Conservation (phyloP, 2,329 filamentous ascomycete species). For the Trichoderma koningiopsis region DNA sequence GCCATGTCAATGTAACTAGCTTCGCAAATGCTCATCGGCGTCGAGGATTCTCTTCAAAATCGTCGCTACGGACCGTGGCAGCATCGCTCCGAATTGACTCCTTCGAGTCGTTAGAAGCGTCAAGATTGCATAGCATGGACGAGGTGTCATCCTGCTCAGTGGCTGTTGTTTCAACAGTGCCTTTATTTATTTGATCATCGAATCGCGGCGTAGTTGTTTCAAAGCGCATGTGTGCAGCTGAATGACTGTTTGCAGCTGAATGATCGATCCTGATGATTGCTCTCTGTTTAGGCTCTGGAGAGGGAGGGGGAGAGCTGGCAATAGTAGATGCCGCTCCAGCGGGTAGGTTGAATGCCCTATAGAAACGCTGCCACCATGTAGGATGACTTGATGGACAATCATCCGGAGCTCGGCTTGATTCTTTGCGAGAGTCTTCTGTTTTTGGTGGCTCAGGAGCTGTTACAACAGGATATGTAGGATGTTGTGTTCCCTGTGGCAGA, state of each 20-base stretch:
- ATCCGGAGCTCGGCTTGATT: background rate
- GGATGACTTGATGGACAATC: slow-evolving; percentile 28
- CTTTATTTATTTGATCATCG: background rate
- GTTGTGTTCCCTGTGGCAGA: slow-evolving; percentile 1
- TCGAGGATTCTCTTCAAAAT: slow-evolving; percentile 33
- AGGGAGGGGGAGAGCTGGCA: slow-evolving; percentile 34
- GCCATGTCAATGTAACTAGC: background rate
- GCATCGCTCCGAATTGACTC: slow-evolving; percentile 35
- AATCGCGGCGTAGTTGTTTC: background rate
- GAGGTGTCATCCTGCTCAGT: background rate
- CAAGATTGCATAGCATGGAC: background rate
- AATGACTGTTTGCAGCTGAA: background rate
- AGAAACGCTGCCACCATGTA: slow-evolving; percentile 36
- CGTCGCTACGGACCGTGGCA: slow-evolving; percentile 44
- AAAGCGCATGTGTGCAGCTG: background rate
- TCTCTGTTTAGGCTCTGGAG: slow-evolving; percentile 26
- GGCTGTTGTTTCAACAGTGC: background rate
- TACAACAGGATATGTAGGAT: background rate
- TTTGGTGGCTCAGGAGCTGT: background rate
- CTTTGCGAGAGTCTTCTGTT: background rate
- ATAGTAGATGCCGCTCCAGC: slow-evolving; percentile 42
- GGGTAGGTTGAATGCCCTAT: slow-evolving; percentile 35
- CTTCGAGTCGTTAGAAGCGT: slow-evolving; percentile 14
- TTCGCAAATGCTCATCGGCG: background rate
- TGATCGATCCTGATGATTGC: background rate